These are phyloP conservation scores for Podospora appendiculata DNA, from an alignment of 495 filamentous ascomycete genomes.

Conservation along the genomic window DNA sequence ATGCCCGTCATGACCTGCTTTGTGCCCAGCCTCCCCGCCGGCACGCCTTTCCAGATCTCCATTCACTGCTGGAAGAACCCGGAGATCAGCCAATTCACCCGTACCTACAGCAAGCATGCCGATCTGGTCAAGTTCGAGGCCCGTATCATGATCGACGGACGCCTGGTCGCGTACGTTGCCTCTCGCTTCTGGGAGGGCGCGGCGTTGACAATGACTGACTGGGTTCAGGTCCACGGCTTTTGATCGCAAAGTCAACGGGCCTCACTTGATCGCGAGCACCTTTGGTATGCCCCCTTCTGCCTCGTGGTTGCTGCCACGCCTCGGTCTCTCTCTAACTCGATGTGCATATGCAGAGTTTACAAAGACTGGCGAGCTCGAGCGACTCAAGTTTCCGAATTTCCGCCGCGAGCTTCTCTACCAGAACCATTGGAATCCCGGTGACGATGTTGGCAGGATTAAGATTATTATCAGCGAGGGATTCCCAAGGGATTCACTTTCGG, in stretches of 20 bases:
- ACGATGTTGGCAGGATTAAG: conserved; percentile 66
- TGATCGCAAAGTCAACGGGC: conserved; percentile 50
- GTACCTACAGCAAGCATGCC: conserved; percentile 51
- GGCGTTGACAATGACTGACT: not conserved
- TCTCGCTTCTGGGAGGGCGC: not conserved
- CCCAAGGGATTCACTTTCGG: conserved; percentile 35
- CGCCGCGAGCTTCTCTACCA: conserved; percentile 63
- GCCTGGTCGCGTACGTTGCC: conserved; percentile 50
- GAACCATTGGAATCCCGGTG: conserved; percentile 63
- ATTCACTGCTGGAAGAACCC: conserved; percentile 76
- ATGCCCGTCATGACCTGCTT: conserved; percentile 72
- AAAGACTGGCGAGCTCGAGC: conserved; percentile 52
- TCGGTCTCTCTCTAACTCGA: not conserved
- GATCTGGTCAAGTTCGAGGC: conserved; percentile 59
- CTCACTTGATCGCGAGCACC: conserved; percentile 43
- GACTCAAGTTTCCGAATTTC: conserved; percentile 66
- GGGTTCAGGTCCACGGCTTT: conserved; percentile 47
- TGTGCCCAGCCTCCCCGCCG: conserved; percentile 55
- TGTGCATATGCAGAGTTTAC: conserved; percentile 44
- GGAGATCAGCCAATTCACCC: conserved; percentile 51
- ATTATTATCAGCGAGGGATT: conserved; percentile 75
- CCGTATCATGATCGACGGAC: conserved; percentile 64
- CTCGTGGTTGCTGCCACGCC: not conserved
- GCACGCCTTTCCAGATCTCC: conserved; percentile 64
- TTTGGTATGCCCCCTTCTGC: conserved; percentile 30